Percentiles rank a stretch among this genome's conserved stretches.
These are phyloP conservation scores for Taiozyma sp. DNA, from an alignment of 1,139 yeast genomes.

Conservation along the genomic window DNA sequence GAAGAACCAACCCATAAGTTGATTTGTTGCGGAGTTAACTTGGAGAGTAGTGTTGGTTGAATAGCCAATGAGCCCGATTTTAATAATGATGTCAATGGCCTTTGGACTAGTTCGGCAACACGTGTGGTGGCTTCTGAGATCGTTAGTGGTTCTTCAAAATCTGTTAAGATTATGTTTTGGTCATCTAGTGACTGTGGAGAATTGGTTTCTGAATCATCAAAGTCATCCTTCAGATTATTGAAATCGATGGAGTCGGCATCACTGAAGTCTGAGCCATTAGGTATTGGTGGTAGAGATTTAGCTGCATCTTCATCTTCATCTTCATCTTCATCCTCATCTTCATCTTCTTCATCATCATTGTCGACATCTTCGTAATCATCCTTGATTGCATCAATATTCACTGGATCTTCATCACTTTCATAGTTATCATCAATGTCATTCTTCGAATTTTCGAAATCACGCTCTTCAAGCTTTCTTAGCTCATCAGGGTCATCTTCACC, in stretches of 20 bases:
- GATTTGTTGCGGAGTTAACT: slow-evolving; percentile 61
- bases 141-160: slow-evolving; percentile 20
- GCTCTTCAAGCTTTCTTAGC: slow-evolving; percentile 1
- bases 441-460: slow-evolving; percentile 13
- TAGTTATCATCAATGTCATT: slow-evolving; percentile 17
- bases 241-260: slow-evolving; percentile 38
- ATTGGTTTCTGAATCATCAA: slow-evolving; percentile 34
- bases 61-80: slow-evolving; percentile 32
- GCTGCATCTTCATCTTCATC: slow-evolving; percentile 18
- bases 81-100: slow-evolving; percentile 50
- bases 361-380: slow-evolving; percentile 32
- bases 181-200: slow-evolving; percentile 20
- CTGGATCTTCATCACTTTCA: slow-evolving; percentile 36
- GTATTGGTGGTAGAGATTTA: slow-evolving; percentile 4
- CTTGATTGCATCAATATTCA: slow-evolving; percentile 27
- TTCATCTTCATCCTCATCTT: too few species aligned
- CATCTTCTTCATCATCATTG: too few species aligned
- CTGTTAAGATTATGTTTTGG: slow-evolving; percentile 19
- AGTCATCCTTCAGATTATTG: slow-evolving; percentile 46
- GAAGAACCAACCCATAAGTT: slow-evolving; percentile 66
- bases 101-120: slow-evolving; percentile 49
- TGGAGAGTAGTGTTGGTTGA: slow-evolving; percentile 36
- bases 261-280: slow-evolving; percentile 11
- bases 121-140: slow-evolving; percentile 30
- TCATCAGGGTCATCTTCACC: slow-evolving; percentile 33